phyloP scores from a whole-genome alignment of 2,329 filamentous ascomycete species.

The Pestalotiopsis sp. region DNA sequence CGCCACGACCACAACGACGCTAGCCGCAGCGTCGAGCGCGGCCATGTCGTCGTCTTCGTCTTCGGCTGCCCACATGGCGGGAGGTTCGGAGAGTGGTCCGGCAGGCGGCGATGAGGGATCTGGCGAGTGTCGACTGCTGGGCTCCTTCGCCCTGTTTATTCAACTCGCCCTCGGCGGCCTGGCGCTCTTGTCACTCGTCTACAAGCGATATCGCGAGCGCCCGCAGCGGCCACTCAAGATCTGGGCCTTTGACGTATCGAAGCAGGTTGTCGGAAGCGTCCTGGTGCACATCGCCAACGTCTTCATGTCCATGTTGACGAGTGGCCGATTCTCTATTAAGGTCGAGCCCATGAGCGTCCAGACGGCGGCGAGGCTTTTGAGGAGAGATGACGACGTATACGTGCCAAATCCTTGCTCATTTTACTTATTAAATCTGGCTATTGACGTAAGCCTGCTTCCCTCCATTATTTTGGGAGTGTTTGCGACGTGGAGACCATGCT shows the following conservation, averaged over 20 bases:
- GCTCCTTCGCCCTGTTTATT: conserved; percentile 87
- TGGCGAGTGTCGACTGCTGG: conserved; percentile 85
- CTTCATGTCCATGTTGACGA: conserved; percentile 94
- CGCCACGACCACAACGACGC: conserved; percentile 25
- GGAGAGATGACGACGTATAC: conserved; percentile 55
- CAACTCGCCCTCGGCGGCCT: conserved; percentile 84
- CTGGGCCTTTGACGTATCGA: conserved; percentile 97
- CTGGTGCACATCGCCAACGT: conserved; percentile 92
- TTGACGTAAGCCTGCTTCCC: conserved; percentile 72
- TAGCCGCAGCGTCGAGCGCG: conserved; percentile 24
- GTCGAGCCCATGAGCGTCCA: conserved; percentile 48
- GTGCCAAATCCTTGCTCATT: conserved; percentile 94
- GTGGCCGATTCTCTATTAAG: conserved; percentile 75
- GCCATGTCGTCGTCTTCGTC: conserved; percentile 14
- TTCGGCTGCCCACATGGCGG: neutral
- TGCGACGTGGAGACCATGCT: neutral
- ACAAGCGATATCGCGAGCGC: conserved; percentile 89
- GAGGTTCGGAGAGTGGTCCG: conserved; percentile 9
- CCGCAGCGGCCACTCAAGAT: conserved; percentile 93
- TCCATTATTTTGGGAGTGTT: neutral
- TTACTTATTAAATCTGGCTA: conserved; percentile 90
- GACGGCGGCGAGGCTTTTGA: conserved; percentile 35
- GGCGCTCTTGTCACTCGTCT: conserved; percentile 84
- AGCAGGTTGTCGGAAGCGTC: conserved; percentile 93
- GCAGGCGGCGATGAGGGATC: conserved; percentile 44